Evolutionary conservation across 805 yeast species (phyloP).

Genomic region (Ogataea angusta): DNA sequence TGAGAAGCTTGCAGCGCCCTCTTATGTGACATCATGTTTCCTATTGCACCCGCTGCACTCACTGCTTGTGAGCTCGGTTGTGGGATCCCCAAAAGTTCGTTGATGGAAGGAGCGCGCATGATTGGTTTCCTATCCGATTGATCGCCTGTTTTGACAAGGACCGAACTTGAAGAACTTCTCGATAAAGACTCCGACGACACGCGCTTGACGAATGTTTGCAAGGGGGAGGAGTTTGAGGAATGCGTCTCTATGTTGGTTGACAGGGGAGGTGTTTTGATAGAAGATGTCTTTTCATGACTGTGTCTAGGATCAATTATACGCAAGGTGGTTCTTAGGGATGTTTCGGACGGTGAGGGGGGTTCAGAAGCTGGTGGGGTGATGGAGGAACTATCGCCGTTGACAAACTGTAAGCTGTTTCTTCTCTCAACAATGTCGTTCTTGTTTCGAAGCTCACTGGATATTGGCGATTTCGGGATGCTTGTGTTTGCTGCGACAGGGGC

Average conservation of each 20-base stretch:
- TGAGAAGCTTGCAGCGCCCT: slow-evolving; percentile 24
- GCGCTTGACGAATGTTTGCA: not conserved
- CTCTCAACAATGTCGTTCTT: slow-evolving; percentile 33
- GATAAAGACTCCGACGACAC: slow-evolving; percentile 3
- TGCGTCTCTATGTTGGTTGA: slow-evolving; percentile 13
- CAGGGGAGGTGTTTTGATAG: slow-evolving; percentile 18
- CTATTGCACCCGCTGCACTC: slow-evolving; percentile 36
- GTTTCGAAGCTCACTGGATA: slow-evolving; percentile 16
- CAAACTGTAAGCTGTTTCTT: slow-evolving; percentile 28
- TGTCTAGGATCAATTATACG: slow-evolving; percentile 14
- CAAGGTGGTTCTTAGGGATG: slow-evolving; percentile 19
- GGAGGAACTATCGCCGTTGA: slow-evolving; percentile 21
- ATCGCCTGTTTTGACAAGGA: slow-evolving; percentile 6
- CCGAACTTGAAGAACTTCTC: not conserved
- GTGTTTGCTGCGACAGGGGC: slow-evolving; percentile 21
- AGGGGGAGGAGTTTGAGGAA: slow-evolving; percentile 3
- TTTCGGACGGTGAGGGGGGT: slow-evolving; percentile 22
- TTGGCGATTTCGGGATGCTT: slow-evolving; percentile 4
- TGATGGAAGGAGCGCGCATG: slow-evolving; percentile 25
- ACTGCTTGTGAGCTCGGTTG: slow-evolving; percentile 34
- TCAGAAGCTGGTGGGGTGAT: slow-evolving; percentile 24
- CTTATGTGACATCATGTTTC: slow-evolving; percentile 30
- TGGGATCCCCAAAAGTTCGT: slow-evolving; percentile 28
- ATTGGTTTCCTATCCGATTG: slow-evolving; percentile 9
- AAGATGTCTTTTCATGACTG: slow-evolving; percentile 1